These are phyloP conservation scores for Apiospora phragmitis DNA, from an alignment of 2,329 filamentous ascomycete species.

Conservation along the genomic window DNA sequence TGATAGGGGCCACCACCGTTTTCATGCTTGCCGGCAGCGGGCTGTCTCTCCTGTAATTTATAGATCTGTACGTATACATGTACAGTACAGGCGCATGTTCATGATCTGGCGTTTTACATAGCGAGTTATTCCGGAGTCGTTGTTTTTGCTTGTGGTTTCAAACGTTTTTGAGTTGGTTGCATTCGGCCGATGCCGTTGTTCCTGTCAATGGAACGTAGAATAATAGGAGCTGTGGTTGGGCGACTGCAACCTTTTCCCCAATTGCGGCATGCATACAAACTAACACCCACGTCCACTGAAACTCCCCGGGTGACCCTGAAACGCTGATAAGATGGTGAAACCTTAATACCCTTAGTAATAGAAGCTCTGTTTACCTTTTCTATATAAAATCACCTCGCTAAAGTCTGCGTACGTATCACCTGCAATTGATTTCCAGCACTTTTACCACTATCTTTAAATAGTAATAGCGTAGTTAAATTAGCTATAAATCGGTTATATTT, in stretches of 20 bases:
- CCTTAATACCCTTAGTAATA: neutral
- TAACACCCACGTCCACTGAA: neutral
- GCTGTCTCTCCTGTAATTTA: constrained; percentile 26
- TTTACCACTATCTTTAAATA: no score
- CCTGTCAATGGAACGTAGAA: neutral
- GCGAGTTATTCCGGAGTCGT: neutral
- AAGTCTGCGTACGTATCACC: no score
- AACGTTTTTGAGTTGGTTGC: neutral
- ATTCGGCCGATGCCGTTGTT: neutral
- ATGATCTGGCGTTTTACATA: constrained; percentile 2
- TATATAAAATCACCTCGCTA: no score
- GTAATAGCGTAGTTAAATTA: no score
- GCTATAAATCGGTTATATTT: no score
- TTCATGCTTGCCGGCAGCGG: constrained; percentile 36
- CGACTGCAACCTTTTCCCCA: neutral
- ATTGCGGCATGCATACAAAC: neutral
- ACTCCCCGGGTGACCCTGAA: neutral
- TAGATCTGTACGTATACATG: neutral
- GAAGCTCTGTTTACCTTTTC: neutral
- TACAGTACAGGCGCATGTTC: neutral
- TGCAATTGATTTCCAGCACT: no score
- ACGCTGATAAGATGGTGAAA: neutral
- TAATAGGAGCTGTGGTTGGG: neutral
- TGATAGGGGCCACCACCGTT: constrained; percentile 32
- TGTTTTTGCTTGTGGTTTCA: neutral